These are phyloP conservation scores for Pneumocystis jirovecii DNA, from an alignment of 1,139 yeast species.

Conservation along the genomic window DNA sequence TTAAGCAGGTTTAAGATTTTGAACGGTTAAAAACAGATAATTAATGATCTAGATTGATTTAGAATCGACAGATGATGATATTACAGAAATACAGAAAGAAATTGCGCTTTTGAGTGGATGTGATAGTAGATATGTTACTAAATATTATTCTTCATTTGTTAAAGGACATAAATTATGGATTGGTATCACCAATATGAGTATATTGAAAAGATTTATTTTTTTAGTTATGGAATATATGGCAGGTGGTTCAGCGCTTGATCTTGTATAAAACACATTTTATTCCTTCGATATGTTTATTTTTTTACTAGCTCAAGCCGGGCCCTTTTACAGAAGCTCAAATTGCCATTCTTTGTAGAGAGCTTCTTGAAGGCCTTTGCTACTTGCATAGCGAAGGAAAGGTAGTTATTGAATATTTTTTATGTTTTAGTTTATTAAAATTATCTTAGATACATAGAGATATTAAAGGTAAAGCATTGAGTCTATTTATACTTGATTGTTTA, in stretches of 20 bases:
- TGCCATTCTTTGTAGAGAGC: conserved; percentile 42
- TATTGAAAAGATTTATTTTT: neutral
- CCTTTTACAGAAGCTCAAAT: conserved; percentile 44
- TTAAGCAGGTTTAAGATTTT: conserved; percentile 16
- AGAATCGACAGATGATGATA: conserved; percentile 60
- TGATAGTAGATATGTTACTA: conserved; percentile 51
- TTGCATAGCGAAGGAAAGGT: conserved; percentile 55
- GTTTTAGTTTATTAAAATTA: neutral
- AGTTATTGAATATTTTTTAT: neutral
- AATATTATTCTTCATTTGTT: conserved; percentile 63
- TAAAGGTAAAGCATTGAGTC: conserved; percentile 24
- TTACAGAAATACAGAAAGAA: conserved; percentile 67
- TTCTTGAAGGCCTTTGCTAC: conserved; percentile 54
- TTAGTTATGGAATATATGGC: conserved; percentile 53
- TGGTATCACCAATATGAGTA: conserved; percentile 25
- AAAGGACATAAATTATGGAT: conserved; percentile 73
- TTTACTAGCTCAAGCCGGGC: conserved; percentile 32
- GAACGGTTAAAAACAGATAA: neutral
- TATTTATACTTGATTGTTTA: neutral
- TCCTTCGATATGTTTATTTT: neutral
- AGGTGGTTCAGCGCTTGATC: conserved; percentile 70
- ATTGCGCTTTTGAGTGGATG: conserved; percentile 66
- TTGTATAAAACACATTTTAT: conserved; percentile 17
- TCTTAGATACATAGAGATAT: conserved; percentile 61
- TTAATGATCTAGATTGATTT: conserved; percentile 65